These are phyloP conservation scores for Aegilops sharonensis DNA, from an alignment of 176 grass and related monocot genomes.

Conservation along the genomic window DNA sequence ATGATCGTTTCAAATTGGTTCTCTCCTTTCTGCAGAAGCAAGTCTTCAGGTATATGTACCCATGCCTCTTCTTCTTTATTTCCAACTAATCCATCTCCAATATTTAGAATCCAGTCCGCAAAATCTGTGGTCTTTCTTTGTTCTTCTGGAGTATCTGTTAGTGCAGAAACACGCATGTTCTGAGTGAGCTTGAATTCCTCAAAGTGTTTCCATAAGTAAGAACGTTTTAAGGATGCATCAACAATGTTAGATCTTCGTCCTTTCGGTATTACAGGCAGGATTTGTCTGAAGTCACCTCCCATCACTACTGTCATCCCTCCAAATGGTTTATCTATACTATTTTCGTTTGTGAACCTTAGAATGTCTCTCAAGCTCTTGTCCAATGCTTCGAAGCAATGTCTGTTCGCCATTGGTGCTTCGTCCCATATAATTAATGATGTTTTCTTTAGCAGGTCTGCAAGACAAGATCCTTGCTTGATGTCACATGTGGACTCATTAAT, in stretches of 20 bases:
- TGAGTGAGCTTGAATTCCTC: background rate
- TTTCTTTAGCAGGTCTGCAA: background rate
- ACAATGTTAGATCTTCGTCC: background rate
- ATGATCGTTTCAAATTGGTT: too few relatives aligned
- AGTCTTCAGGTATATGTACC: too few relatives aligned
- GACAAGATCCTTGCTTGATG: background rate
- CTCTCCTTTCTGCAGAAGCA: too few relatives aligned
- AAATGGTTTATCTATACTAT: background rate
- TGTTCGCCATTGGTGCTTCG: constrained; percentile 9
- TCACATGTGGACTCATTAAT: constrained; percentile 20
- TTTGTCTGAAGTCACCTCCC: constrained; percentile 27
- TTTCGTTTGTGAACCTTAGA: background rate
- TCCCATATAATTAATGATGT: constrained; percentile 25
- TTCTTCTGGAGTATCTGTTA: too few relatives aligned
- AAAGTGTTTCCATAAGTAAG: constrained; percentile 20
- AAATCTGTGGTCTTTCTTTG: too few relatives aligned
- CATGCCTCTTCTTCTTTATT: too few relatives aligned
- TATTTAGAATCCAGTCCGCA: too few relatives aligned
- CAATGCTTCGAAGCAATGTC: background rate
- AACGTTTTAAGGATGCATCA: constrained; percentile 1
- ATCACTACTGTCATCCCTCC: background rate
- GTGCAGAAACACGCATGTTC: constrained; percentile 13
- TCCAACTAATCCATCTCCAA: too few relatives aligned
- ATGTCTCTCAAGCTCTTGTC: constrained; percentile 13
- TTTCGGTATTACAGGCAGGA: constrained; percentile 1